Conservation (phyloP, 179 eudicot species). For the Spergularia azorica region DNA sequence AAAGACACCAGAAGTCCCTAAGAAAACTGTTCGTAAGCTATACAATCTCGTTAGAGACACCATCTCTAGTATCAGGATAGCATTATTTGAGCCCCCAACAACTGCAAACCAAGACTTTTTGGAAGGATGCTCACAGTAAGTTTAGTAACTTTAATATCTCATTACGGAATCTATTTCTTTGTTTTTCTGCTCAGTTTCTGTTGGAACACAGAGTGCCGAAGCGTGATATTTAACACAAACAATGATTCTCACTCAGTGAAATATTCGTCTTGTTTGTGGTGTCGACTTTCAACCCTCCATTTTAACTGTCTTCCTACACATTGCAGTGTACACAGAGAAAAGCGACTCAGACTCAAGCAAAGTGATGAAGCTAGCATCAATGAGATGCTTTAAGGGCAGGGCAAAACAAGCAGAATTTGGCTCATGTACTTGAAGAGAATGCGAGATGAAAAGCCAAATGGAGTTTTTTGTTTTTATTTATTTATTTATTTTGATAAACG, state of each 20-base stretch:
- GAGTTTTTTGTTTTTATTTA: no score
- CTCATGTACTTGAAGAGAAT: no score
- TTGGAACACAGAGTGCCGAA: not conserved
- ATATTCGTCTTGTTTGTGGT: no score
- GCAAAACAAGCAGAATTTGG: no score
- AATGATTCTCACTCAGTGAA: no score
- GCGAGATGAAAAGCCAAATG: no score
- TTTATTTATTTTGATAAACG: no score
- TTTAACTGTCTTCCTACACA: not conserved
- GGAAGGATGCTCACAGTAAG: slow-evolving; percentile 16
- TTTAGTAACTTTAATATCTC: not conserved
- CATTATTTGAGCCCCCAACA: slow-evolving; percentile 26
- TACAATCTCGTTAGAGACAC: slow-evolving; percentile 34
- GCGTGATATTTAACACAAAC: not conserved
- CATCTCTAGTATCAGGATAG: slow-evolving; percentile 32
- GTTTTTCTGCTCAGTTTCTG: not conserved
- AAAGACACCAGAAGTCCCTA: slow-evolving; percentile 29
- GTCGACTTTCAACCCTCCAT: not conserved
- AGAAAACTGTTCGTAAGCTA: slow-evolving; percentile 30
- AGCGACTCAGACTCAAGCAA: not conserved
- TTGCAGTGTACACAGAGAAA: slow-evolving; percentile 16
- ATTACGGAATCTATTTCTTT: not conserved
- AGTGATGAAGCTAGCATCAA: not conserved
- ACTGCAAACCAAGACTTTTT: slow-evolving; percentile 2
- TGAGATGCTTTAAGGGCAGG: not conserved